Evolutionary conservation across 768 basidiomycete genomes (phyloP).

Genomic region (Terana coerulea): DNA sequence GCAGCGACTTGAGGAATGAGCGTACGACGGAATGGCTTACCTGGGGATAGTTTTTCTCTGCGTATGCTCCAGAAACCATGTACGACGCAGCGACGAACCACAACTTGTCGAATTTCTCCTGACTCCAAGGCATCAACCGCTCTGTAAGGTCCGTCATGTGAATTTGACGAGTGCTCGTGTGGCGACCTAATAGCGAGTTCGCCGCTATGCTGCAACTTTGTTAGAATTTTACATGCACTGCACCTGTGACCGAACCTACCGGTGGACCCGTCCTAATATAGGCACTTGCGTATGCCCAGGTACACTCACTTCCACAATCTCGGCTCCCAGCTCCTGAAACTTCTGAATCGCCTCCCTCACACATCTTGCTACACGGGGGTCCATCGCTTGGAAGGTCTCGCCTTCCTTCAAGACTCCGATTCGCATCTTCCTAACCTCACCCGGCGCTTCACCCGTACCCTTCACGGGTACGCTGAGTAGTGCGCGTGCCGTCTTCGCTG

Average conservation of each 20-base stretch:
- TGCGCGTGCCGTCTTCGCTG: conserved; percentile 14
- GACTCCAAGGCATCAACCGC: conserved; percentile 33
- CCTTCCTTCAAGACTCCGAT: conserved; percentile 40
- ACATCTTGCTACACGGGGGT: conserved; percentile 31
- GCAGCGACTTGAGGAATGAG: not conserved
- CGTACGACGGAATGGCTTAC: not conserved
- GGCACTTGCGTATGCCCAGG: conserved; percentile 32
- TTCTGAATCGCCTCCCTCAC: conserved; percentile 31
- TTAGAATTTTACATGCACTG: not conserved
- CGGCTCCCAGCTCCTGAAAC: conserved; percentile 36
- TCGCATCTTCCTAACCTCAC: conserved; percentile 23
- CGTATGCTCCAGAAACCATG: conserved; percentile 28
- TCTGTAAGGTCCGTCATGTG: conserved; percentile 30
- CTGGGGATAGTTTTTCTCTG: conserved; percentile 27
- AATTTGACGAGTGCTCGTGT: conserved; percentile 25
- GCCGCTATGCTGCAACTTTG: conserved; percentile 9
- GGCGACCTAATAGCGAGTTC: conserved; percentile 18
- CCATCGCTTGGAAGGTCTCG: conserved; percentile 29
- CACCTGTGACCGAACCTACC: conserved; percentile 1
- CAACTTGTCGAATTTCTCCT: conserved; percentile 33
- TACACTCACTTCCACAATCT: conserved; percentile 37
- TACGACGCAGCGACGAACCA: conserved; percentile 15
- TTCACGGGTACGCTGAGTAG: conserved; percentile 10
- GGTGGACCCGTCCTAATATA: conserved; percentile 14
- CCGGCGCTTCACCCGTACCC: conserved; percentile 10